Conservation (phyloP, 2,329 filamentous ascomycete genomes). For the Ampelomyces quisqualis region DNA sequence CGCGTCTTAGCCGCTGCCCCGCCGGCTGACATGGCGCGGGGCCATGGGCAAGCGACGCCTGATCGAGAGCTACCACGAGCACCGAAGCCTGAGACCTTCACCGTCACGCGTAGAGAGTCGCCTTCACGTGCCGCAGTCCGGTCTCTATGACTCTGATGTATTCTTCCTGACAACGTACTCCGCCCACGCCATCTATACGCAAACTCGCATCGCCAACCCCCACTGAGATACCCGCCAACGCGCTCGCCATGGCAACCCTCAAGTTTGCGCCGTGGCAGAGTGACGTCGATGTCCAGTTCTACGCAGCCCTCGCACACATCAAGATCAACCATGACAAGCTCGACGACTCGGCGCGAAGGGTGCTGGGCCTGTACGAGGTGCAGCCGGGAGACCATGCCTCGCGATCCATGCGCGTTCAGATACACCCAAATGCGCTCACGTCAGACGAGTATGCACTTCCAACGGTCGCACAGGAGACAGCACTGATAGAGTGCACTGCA, state of each 20-base stretch:
- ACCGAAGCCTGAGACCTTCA: constrained; percentile 20
- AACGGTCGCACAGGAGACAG: constrained; percentile 21
- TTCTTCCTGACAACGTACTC: constrained; percentile 11
- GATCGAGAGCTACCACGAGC: constrained; percentile 4
- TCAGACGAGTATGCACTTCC: constrained; percentile 68
- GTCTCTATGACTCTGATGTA: constrained; percentile 23
- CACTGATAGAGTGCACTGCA: too few relatives aligned
- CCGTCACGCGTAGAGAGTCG: constrained; percentile 26
- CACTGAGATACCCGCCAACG: constrained; percentile 1
- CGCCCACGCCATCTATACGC: too few relatives aligned
- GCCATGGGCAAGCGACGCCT: constrained; percentile 2
- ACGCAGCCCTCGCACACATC: constrained; percentile 82
- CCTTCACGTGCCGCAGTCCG: constrained; percentile 21
- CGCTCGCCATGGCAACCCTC: constrained; percentile 48
- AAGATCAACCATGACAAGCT: constrained; percentile 98
- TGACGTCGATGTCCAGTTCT: constrained; percentile 94
- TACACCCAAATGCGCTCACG: constrained; percentile 82
- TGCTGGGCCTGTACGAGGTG: constrained; percentile 88
- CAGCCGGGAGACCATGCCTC: constrained; percentile 69
- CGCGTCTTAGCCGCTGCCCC: constrained; percentile 16
- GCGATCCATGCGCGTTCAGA: constrained; percentile 83
- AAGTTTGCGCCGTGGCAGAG: constrained; percentile 89
- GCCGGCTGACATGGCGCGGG: constrained; percentile 16
- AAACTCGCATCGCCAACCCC: constrained; percentile 1
- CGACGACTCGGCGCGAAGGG: constrained; percentile 83